A percentile compares a stretch with the other conserved stretches of the same genome.
Conservation (phyloP, 2,329 filamentous ascomycete genomes). For the Elsinoe batatas region DNA sequence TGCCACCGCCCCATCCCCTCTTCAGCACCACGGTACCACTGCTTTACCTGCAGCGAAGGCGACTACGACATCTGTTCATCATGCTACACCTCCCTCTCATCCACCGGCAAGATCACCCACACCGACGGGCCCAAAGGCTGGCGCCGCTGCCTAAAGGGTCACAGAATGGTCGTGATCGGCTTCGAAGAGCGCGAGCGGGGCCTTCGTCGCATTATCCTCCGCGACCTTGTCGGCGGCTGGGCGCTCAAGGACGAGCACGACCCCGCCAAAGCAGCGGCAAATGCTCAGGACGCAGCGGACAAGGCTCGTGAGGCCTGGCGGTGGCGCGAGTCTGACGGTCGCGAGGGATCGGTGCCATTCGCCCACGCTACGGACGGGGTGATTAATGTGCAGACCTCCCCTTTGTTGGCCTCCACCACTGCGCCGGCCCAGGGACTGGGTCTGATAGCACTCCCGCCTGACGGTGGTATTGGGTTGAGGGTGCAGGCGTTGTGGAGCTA, state of each 20-base stretch:
- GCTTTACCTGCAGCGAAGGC: slow-evolving; percentile 64
- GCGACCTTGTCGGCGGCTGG: slow-evolving; percentile 68
- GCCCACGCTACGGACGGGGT: neutral
- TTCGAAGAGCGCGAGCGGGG: slow-evolving; percentile 62
- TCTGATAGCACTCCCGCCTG: slow-evolving; percentile 51
- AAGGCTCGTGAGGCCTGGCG: slow-evolving; percentile 21
- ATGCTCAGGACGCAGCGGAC: neutral
- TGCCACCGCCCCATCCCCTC: slow-evolving; percentile 66
- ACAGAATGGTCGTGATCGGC: slow-evolving; percentile 73
- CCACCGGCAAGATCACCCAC: slow-evolving; percentile 53
- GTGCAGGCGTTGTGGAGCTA: slow-evolving; percentile 65
- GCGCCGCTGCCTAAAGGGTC: slow-evolving; percentile 65
- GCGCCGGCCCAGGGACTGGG: neutral
- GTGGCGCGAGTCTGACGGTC: slow-evolving; percentile 29
- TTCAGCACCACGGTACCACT: slow-evolving; percentile 65
- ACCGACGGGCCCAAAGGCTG: slow-evolving; percentile 75
- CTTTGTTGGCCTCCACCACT: neutral
- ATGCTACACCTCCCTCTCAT: slow-evolving; percentile 64
- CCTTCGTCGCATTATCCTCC: slow-evolving; percentile 56
- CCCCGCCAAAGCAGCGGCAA: neutral
- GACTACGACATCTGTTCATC: slow-evolving; percentile 76
- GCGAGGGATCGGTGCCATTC: neutral
- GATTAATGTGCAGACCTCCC: neutral
- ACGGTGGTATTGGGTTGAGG: slow-evolving; percentile 59
- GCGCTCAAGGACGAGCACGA: slow-evolving; percentile 46